phyloP scores from a whole-genome alignment of 495 filamentous ascomycete genomes.

The Penicillium parvum region DNA sequence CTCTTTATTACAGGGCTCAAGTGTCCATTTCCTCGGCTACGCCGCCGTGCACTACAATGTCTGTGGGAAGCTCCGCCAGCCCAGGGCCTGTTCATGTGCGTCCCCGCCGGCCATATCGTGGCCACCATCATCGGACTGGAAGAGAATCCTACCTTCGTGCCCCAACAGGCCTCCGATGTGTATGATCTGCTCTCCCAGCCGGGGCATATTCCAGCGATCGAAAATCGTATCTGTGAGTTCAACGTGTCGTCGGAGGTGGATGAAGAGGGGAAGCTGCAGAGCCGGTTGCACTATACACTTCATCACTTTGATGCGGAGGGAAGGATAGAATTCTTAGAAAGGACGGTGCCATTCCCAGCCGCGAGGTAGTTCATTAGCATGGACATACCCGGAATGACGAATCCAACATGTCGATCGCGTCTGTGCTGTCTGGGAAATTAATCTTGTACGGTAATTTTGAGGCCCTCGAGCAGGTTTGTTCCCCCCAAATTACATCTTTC shows the following conservation, averaged over 20 bases:
- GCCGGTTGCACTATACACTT: constrained; percentile 9
- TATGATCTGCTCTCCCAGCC: constrained; percentile 1
- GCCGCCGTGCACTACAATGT: constrained; percentile 27
- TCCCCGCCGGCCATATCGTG: constrained; percentile 9
- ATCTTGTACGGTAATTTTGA: neutral
- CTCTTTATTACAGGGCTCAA: constrained; percentile 30
- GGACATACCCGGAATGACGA: no score
- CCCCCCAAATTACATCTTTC: neutral
- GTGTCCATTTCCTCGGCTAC: constrained; percentile 29
- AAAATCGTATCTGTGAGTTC: constrained; percentile 13
- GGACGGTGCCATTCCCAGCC: constrained; percentile 4
- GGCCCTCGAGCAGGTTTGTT: constrained; percentile 1
- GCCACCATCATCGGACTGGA: constrained; percentile 28
- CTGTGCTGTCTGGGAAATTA: neutral
- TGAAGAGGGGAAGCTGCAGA: constrained; percentile 1
- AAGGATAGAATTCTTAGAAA: constrained; percentile 2
- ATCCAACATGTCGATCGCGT: neutral
- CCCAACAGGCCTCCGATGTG: neutral
- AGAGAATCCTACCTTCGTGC: constrained; percentile 9
- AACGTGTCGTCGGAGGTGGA: constrained; percentile 10
- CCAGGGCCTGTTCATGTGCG: constrained; percentile 28
- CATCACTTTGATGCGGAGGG: constrained; percentile 8
- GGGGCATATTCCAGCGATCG: constrained; percentile 5
- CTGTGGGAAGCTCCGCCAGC: constrained; percentile 23
- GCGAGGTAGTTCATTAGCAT: no score